Base-by-base conservation (phyloP, 768 basidiomycete genomes). In the Lactarius quietus region DNA sequence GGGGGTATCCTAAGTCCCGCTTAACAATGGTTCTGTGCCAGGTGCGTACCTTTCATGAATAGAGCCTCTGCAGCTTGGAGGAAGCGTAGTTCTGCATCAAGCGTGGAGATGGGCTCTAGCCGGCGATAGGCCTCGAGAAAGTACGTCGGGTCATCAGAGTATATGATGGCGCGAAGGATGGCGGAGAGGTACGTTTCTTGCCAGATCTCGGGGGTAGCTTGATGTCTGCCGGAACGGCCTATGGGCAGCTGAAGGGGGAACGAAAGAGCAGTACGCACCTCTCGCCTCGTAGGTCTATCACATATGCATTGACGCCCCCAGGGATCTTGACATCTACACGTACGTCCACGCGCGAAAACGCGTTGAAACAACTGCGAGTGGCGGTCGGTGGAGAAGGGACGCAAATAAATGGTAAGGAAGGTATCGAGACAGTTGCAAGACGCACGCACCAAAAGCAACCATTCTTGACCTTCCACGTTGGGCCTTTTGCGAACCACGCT, bases 271-370 rank as follows among this genome's bases (percentile, higher is more conserved):
- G 33, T 10, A 76, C 90, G 69, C 72, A 95, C 93, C 93, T 82
- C 75, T 98, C 97, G 10, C 97, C 96, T 12, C 97, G 86, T 60
- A 97, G 76, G 75, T 98, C 97, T 23, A 98, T 86, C 35, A 92
- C 89, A 75, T 97, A 98, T 6, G 95, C 92, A 68, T 88, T 86
- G 18, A 99, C 97, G 15, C 97, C 96, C 33, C 97, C 97, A 0
- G 97, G 97, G 57, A 99, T 98, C 76, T 96, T 97, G 66, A 98
- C 97, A 69, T 99, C 97, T 8, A 99, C 95, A 41, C 96, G 86
- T 35, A 98, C 87, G 73, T 99, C 97, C 59, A 98, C 92, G 33
- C 97, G 81, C 43, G 95, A 95, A 74, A 99, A 99, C 12, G 97
- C 97, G 75, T 99, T 97, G 80, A 97, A 99, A 76, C 94, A 97